Evolutionary conservation across 2,329 filamentous ascomycete genomes (phyloP).

Genomic region (Pseudocercospora fijiensis): DNA sequence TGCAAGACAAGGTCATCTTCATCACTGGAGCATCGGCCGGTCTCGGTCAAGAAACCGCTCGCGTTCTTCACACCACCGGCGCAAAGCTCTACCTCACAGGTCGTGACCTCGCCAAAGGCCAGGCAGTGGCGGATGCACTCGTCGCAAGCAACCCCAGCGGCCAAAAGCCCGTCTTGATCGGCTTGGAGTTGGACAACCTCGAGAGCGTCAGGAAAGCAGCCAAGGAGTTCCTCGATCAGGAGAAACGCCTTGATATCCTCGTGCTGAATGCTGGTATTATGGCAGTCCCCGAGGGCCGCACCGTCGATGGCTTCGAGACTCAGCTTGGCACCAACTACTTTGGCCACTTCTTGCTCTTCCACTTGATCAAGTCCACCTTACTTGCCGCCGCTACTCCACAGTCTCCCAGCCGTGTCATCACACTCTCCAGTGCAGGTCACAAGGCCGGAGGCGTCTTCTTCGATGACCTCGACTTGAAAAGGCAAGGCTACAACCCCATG

Average conservation of each 20-base stretch:
- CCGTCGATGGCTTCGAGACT: constrained; percentile 40
- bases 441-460: constrained; percentile 31
- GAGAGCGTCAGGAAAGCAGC: constrained; percentile 37
- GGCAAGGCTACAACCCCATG: constrained; percentile 21
- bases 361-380: constrained; percentile 49
- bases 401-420: constrained; percentile 44
- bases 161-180: neutral
- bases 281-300: constrained; percentile 8
- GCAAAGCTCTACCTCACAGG: constrained; percentile 48
- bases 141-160: no score
- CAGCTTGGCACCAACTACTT: constrained; percentile 57
- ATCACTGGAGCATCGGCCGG: constrained; percentile 49
- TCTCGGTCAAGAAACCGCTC: constrained; percentile 48
- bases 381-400: constrained; percentile 37
- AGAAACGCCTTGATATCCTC: constrained; percentile 42
- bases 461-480: constrained; percentile 37
- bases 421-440: constrained; percentile 48
- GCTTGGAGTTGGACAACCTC: constrained; percentile 15
- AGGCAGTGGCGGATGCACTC: constrained; percentile 23
- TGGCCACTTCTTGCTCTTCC: constrained; percentile 55
- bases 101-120: constrained; percentile 45
- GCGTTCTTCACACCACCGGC: constrained; percentile 48
- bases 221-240: constrained; percentile 31
- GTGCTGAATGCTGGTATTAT: constrained; percentile 23
- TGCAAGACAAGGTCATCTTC: constrained; percentile 42